Percentiles rank a stretch among this genome's conserved stretches.
Evolutionary conservation across 176 grass and related monocot genomes (phyloP).

Genomic region (Ampelocalamus luodianensis): DNA sequence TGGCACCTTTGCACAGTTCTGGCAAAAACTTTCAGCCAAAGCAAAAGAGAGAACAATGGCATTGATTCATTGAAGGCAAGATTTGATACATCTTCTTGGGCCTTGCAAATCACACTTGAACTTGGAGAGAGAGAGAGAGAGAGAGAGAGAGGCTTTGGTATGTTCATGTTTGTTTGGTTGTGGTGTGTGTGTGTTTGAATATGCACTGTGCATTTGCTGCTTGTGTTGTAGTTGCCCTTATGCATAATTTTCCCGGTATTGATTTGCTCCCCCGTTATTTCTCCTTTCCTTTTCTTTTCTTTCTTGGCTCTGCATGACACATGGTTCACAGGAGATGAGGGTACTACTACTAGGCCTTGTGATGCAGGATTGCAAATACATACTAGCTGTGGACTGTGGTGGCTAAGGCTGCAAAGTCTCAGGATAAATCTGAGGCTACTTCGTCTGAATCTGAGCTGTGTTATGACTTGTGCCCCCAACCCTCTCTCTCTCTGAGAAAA

Average conservation of each 20-base stretch:
- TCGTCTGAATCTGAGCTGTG: background rate
- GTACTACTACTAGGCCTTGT: background rate
- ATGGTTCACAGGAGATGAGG: background rate
- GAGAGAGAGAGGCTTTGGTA: conserved; percentile 18
- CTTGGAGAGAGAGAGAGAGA: background rate
- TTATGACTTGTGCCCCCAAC: conserved; percentile 26
- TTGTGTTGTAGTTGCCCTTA: background rate
- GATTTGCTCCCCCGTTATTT: background rate
- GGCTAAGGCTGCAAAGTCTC: conserved; percentile 41
- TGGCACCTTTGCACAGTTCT: conserved; percentile 37
- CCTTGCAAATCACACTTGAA: background rate
- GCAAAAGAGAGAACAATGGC: background rate
- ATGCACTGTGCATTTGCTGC: background rate
- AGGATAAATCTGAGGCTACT: conserved; percentile 23
- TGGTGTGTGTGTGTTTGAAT: background rate
- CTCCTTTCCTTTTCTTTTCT: background rate
- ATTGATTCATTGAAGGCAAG: background rate
- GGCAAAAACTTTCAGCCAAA: conserved; percentile 28
- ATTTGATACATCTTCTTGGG: background rate
- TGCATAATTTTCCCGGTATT: background rate
- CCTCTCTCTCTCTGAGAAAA: too few relatives aligned
- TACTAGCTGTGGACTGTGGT: background rate
- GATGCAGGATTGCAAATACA: background rate
- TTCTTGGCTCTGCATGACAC: background rate
- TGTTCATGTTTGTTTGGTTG: conserved; percentile 56